Base-by-base conservation (phyloP, 2,329 filamentous ascomycete genomes). In the Fusarium sambucinum region DNA sequence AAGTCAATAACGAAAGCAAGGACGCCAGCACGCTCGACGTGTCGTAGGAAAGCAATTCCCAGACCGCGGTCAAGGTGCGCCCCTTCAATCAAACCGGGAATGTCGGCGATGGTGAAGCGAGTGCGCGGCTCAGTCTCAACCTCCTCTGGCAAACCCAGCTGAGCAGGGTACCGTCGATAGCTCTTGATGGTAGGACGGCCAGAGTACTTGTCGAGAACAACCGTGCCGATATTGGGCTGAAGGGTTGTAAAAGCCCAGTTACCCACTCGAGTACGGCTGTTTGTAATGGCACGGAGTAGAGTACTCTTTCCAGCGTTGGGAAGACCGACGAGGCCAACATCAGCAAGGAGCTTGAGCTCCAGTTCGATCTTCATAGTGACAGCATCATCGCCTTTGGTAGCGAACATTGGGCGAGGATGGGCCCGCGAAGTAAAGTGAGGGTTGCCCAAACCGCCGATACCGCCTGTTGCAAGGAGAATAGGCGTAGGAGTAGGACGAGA, bases 221-320 rank as follows among this genome's bases (percentile, higher is more conserved):
- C 93, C 1, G 96, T 99, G 51, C 96, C 96, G 55, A 99, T 96
- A 72, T 97, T 97, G 4, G 96, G 96, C 71, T 94, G 91, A 11
- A 99, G 84, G 0, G 96, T 99, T 5, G 96, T 99, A 78, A 99
- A 99, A 12, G 94, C 95, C 96, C 96, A 99, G 77, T 92, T 90
- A 40, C 96, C 96, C 30, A 99, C 89, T 38, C 96, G 88, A 3
- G 96, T 93, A 62, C 94, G 90, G 77, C 92, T 96, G 77, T 94
- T 94, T 73, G 90, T 97, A 73, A 99, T 82, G 5, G 94, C 90
- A 19, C 96, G 90, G 17, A 98, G 86, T 2, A 99, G 85, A 0
- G 96, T 98, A 76, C 92, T 96, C 80, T 99, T 99, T 11, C 96
- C 96, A 6, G 95, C 96, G 77, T 99, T 99, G 2, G 96, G 96